These are phyloP conservation scores for Teratosphaeria destructans DNA, from an alignment of 2,329 filamentous ascomycete genomes.

Conservation along the genomic window DNA sequence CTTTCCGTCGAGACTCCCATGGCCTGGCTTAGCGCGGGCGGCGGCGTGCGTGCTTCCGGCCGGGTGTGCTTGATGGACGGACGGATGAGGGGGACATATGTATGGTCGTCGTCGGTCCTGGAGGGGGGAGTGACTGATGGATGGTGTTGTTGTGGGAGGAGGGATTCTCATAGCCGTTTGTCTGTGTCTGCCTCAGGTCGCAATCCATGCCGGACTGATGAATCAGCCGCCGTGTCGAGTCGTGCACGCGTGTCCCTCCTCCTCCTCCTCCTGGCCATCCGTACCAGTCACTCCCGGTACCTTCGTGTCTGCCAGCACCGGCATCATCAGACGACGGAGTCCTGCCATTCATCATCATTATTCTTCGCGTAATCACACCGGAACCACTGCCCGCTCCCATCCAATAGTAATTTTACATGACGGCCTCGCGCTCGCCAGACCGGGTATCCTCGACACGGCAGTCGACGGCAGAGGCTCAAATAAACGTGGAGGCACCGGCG, in stretches of 20 bases:
- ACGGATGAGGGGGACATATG: too few relatives aligned
- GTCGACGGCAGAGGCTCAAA: constrained; percentile 3
- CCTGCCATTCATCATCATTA: too few relatives aligned
- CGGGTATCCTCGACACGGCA: neutral
- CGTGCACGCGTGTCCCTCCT: too few relatives aligned
- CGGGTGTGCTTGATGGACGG: too few relatives aligned
- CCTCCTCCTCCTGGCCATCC: too few relatives aligned
- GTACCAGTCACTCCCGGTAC: neutral
- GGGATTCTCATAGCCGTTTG: neutral
- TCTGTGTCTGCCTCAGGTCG: neutral
- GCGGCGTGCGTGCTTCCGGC: neutral
- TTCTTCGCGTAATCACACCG: neutral
- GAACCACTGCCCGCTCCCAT: neutral
- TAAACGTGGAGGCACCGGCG: neutral
- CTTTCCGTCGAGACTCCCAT: too few relatives aligned
- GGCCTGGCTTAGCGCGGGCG: neutral
- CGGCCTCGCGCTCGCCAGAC: neutral
- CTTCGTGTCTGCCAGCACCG: neutral
- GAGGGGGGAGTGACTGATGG: neutral
- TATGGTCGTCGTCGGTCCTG: too few relatives aligned
- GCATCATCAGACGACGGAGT: neutral
- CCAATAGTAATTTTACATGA: neutral
- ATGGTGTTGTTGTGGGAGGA: too few relatives aligned
- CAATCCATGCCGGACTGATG: neutral
- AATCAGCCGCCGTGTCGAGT: neutral